Conservation (phyloP, 2,329 filamentous ascomycete species). For the Pseudogymnoascus sp. region DNA sequence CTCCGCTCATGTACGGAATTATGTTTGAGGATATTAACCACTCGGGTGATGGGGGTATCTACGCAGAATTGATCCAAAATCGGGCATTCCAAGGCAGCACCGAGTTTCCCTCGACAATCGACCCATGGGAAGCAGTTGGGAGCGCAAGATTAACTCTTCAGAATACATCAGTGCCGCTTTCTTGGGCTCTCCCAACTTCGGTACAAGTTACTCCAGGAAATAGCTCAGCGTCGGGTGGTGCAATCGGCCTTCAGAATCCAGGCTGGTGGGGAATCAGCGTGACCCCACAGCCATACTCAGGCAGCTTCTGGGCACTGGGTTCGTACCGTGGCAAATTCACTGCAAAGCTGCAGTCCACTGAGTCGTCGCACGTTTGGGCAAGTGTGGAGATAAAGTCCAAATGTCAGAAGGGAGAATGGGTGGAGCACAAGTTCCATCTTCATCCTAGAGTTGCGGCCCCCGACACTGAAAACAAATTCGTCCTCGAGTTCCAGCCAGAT, state of each 20-base stretch:
- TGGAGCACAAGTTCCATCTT: constrained; percentile 17
- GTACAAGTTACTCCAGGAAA: constrained; percentile 24
- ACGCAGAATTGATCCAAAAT: constrained; percentile 63
- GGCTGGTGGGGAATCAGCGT: constrained; percentile 48
- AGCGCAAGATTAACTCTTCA: constrained; percentile 26
- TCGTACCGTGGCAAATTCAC: constrained; percentile 20
- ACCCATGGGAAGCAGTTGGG: constrained; percentile 26
- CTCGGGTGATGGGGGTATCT: constrained; percentile 32
- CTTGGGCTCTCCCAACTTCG: constrained; percentile 20
- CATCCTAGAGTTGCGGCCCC: constrained; percentile 16
- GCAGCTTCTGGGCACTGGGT: constrained; percentile 22
- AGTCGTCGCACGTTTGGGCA: constrained; percentile 17
- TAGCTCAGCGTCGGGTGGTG: constrained; percentile 26
- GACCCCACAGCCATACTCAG: constrained; percentile 21
- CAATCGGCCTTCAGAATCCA: constrained; percentile 42
- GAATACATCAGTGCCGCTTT: constrained; percentile 20
- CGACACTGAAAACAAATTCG: constrained; percentile 45
- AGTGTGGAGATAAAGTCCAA: constrained; percentile 16
- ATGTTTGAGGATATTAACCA: constrained; percentile 28
- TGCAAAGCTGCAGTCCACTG: constrained; percentile 23
- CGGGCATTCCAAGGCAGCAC: constrained; percentile 53
- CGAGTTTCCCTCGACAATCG: constrained; percentile 38
- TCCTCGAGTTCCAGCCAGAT: constrained; percentile 40
- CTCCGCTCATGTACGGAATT: constrained; percentile 22
- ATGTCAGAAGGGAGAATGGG: constrained; percentile 17